Base-by-base conservation (phyloP, 768 basidiomycete genomes). In the Piloderma croceum region DNA sequence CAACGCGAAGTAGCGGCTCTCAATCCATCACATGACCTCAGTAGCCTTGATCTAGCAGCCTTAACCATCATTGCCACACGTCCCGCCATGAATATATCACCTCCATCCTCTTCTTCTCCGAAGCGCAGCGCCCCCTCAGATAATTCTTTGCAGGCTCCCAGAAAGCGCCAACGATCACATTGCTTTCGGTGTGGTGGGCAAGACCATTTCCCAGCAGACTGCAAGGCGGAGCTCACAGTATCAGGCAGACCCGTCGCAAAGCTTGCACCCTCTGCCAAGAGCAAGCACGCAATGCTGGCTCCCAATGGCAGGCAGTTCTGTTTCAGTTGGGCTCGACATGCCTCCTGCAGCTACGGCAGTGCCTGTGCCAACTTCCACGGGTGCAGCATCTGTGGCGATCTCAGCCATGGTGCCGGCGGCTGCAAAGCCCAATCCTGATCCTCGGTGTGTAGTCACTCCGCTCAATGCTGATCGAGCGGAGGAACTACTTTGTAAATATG, bases 371-470 rank as follows among this genome's bases (percentile, higher is more conserved):
- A 46, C 39, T 23, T 38, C 43, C 66, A 67, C 40, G 42, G 23
- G 7, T 67, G 64, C 49, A 58, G 50, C 40, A 41, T 68, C 47
- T 65, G 64, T 42, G 34, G 41, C 6, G 34, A 41, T 27, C 7
- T 23, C 3, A 18, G 24, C 19, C 64, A 68, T 42, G 63, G 61
- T 6, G 64, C 65, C 2, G 37, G 39, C 3, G 10, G 11, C 33
- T 67, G 67, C 52, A 21, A 29, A 3, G 13, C 31, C 31, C 4
- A 27, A 23, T 31, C 13, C 37, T 63, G 61, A 67, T 46, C 62
- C 63, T 2, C 50, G 60, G 4, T n/a, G 5, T 1, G 62, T 69
- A 0, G 43, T 52, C 7, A 62, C 63, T 0, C 65, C 67, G 6
- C 39, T 71, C 4, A 38, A 50, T 15, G 25, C 59, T 2, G 47